Percentiles rank a stretch among this genome's conserved stretches.
These are phyloP conservation scores for Cornus controversa DNA, from an alignment of 148 eudicot species.

Conservation along the genomic window DNA sequence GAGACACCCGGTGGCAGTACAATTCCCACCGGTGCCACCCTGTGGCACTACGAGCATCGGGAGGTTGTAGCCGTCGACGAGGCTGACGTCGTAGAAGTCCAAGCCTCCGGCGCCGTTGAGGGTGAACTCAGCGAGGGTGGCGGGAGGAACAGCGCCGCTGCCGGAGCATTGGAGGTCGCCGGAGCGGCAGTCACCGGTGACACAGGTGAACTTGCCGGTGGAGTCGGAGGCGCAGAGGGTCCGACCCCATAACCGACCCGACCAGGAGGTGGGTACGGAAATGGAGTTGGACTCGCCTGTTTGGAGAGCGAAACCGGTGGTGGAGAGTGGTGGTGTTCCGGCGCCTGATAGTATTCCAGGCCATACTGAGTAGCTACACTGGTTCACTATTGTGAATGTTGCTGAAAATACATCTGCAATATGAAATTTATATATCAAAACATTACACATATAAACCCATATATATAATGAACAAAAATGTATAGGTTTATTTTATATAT, in stretches of 20 bases:
- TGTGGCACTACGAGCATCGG: constrained; percentile 54
- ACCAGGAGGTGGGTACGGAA: constrained; percentile 57
- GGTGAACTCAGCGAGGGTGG: constrained; percentile 85
- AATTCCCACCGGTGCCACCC: constrained; percentile 54
- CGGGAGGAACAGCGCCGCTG: constrained; percentile 64
- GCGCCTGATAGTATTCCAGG: constrained; percentile 73
- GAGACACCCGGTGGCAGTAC: constrained; percentile 50
- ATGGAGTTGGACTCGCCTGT: constrained; percentile 36
- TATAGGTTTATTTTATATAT: too few species aligned
- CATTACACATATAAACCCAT: not conserved
- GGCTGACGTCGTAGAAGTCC: constrained; percentile 87
- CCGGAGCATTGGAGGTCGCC: constrained; percentile 55
- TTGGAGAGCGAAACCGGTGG: constrained; percentile 62
- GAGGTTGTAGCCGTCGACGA: constrained; percentile 81
- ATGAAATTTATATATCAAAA: not conserved
- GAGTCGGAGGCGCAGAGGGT: constrained; percentile 52
- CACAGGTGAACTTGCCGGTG: constrained; percentile 53
- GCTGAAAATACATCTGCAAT: constrained; percentile 46
- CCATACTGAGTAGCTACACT: constrained; percentile 68
- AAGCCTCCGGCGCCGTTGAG: constrained; percentile 54
- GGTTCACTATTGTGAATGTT: constrained; percentile 63
- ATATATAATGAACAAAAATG: too few species aligned
- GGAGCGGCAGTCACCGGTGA: constrained; percentile 66
- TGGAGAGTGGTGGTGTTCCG: constrained; percentile 55
- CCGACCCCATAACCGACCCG: constrained; percentile 88